phyloP scores from a whole-genome alignment of 495 filamentous ascomycete genomes.

The Schizothecium vesticola region DNA sequence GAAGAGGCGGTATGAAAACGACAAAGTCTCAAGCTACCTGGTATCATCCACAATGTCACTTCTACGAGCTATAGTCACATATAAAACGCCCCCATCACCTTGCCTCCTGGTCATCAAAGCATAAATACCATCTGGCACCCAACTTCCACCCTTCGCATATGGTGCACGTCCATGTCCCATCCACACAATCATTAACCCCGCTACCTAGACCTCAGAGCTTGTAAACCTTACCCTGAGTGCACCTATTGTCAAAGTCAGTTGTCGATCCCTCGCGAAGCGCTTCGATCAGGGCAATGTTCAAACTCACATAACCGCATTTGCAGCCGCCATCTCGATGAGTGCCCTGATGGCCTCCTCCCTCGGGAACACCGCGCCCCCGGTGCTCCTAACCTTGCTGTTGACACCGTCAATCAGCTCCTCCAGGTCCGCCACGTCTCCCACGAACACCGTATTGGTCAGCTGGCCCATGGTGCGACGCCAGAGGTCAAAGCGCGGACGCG shows the following conservation, averaged over 20 bases:
- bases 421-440: slow-evolving; percentile 71
- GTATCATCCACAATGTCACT: not conserved
- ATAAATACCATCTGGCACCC: not conserved
- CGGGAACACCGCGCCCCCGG: slow-evolving; percentile 49
- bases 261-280: not conserved
- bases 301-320: slow-evolving; percentile 89
- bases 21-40: not conserved
- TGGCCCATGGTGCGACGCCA: slow-evolving; percentile 80
- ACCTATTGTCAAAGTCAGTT: slow-evolving; percentile 27
- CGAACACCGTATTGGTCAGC: slow-evolving; percentile 56
- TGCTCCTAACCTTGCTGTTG: slow-evolving; percentile 58
- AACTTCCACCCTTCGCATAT: not conserved
- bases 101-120: not conserved
- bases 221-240: slow-evolving; percentile 43
- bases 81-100: not conserved
- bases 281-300: not conserved
- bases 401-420: slow-evolving; percentile 71
- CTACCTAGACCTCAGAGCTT: slow-evolving; percentile 30
- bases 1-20: not conserved
- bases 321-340: slow-evolving; percentile 69
- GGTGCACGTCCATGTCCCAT: not conserved
- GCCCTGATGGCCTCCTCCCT: slow-evolving; percentile 69
- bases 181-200: not conserved
- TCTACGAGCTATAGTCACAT: not conserved
- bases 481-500: slow-evolving; percentile 55